phyloP scores from a whole-genome alignment of 805 yeast species.

The Yarrowia keelungensis region DNA sequence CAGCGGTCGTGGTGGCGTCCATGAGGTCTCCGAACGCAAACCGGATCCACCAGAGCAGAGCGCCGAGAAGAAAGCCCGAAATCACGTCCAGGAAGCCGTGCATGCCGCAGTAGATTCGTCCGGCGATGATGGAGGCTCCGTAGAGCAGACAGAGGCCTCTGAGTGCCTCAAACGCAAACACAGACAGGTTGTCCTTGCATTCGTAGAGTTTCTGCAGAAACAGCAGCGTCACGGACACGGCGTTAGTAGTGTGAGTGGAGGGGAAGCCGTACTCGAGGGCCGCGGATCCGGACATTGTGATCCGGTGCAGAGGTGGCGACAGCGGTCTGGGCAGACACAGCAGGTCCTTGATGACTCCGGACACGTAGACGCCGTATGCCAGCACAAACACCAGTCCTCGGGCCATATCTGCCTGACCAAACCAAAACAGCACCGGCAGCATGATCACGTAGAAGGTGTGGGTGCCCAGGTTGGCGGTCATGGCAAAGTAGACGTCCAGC shows the following conservation, averaged over 20 bases:
- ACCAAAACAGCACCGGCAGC: slow-evolving; percentile 87
- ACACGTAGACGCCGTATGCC: slow-evolving; percentile 61
- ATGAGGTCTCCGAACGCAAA: slow-evolving; percentile 52
- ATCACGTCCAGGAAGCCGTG: slow-evolving; percentile 85
- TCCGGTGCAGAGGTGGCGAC: slow-evolving; percentile 89
- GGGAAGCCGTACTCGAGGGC: slow-evolving; percentile 96
- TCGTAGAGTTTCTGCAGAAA: slow-evolving; percentile 46
- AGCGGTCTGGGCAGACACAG: slow-evolving; percentile 90
- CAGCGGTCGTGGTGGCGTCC: slow-evolving; percentile 54
- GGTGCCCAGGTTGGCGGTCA: slow-evolving; percentile 87
- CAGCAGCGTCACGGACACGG: slow-evolving; percentile 76
- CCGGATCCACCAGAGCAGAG: slow-evolving; percentile 59
- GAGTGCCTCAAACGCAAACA: slow-evolving; percentile 11
- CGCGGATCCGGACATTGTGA: slow-evolving; percentile 90
- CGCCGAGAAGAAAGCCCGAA: slow-evolving; percentile 72
- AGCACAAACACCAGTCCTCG: slow-evolving; percentile 72
- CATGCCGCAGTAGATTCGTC: slow-evolving; percentile 96
- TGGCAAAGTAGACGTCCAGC: slow-evolving; percentile 79
- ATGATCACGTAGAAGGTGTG: slow-evolving; percentile 92
- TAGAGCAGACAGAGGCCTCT: slow-evolving; percentile 53
- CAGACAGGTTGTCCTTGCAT: slow-evolving; percentile 21
- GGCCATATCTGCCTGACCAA: slow-evolving; percentile 64
- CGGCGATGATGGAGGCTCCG: slow-evolving; percentile 70
- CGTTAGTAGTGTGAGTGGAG: slow-evolving; percentile 92
- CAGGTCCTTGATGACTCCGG: slow-evolving; percentile 82